Percentiles rank a stretch among this genome's conserved stretches.
Evolutionary conservation across 1,284 basidiomycete genomes (phyloP).

Genomic region (Wallemia hederae): DNA sequence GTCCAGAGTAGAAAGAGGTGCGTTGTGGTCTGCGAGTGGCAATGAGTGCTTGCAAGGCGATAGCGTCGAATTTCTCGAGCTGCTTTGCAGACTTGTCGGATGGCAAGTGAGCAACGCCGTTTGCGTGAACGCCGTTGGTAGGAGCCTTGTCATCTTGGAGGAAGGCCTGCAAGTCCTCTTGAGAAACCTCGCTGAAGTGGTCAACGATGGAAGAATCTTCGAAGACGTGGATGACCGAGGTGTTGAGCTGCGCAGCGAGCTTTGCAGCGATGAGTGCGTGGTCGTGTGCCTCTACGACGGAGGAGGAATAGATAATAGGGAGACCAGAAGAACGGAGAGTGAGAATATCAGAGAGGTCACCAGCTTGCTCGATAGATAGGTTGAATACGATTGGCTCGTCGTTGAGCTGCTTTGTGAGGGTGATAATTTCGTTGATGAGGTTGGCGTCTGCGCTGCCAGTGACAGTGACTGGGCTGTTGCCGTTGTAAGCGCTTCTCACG

Average conservation of each 20-base stretch:
- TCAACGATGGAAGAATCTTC: constrained; percentile 4
- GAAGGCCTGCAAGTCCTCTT: constrained; percentile 8
- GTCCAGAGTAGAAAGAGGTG: constrained; percentile 21
- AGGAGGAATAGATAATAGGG: constrained; percentile 32
- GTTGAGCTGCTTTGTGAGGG: background rate
- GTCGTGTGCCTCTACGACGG: constrained; percentile 36
- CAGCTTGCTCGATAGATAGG: constrained; percentile 19
- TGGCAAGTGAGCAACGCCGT: constrained; percentile 16
- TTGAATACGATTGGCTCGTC: constrained; percentile 28
- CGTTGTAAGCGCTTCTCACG: background rate
- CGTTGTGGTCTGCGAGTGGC: constrained; percentile 31
- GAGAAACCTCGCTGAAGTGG: constrained; percentile 1
- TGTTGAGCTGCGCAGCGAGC: constrained; percentile 28
- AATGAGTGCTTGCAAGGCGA: constrained; percentile 30
- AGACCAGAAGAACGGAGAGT: constrained; percentile 28
- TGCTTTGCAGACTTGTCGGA: constrained; percentile 15
- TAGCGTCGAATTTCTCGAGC: constrained; percentile 31
- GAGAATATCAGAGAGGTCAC: constrained; percentile 30
- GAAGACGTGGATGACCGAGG: constrained; percentile 53
- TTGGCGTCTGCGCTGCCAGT: background rate
- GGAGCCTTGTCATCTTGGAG: constrained; percentile 16
- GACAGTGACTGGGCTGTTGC: background rate
- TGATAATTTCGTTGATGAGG: background rate
- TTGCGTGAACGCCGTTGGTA: constrained; percentile 12
- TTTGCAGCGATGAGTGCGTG: constrained; percentile 39